Percentiles rank a stretch among this genome's conserved stretches.
Evolutionary conservation across 1,284 basidiomycete species (phyloP).

Genomic region (Cutaneotrichosporon sp.): DNA sequence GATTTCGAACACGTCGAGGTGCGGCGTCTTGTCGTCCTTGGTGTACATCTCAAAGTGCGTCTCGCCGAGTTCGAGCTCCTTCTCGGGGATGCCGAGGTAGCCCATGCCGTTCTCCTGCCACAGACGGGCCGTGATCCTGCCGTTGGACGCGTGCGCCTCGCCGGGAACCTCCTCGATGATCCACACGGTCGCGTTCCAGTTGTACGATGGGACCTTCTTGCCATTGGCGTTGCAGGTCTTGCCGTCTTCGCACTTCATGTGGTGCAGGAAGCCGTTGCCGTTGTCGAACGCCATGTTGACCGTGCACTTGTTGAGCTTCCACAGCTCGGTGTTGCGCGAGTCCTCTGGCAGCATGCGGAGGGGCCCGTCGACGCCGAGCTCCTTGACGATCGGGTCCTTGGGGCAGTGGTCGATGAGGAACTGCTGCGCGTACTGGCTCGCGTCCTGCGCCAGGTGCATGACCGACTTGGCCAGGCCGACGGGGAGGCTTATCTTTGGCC

Average conservation of each 20-base stretch:
- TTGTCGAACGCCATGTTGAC: constrained; percentile 49
- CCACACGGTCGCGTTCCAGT: constrained; percentile 47
- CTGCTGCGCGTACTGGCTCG: constrained; percentile 32
- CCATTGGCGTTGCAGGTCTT: constrained; percentile 38
- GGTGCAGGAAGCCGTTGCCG: constrained; percentile 40
- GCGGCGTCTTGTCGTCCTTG: constrained; percentile 22
- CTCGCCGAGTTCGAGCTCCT: constrained; percentile 19
- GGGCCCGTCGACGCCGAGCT: constrained; percentile 1
- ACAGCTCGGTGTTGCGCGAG: constrained; percentile 41
- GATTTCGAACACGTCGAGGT: constrained; percentile 35
- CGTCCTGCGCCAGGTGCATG: constrained; percentile 27
- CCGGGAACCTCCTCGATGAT: constrained; percentile 25
- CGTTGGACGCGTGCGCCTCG: constrained; percentile 15
- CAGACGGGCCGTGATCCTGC: constrained; percentile 34
- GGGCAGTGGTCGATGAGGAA: constrained; percentile 39
- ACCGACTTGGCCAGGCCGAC: constrained; percentile 35
- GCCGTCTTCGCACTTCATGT: constrained; percentile 49
- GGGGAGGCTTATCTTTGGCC: constrained; percentile 28
- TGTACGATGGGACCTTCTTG: constrained; percentile 37
- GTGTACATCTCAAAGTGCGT: constrained; percentile 36
- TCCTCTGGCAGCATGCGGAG: constrained; percentile 30
- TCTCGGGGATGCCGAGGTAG: constrained; percentile 36
- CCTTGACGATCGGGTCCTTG: not conserved
- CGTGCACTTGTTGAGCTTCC: constrained; percentile 44
- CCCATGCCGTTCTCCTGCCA: constrained; percentile 43